Conservation (phyloP, 768 basidiomycete genomes). For the Inosperma sp. region DNA sequence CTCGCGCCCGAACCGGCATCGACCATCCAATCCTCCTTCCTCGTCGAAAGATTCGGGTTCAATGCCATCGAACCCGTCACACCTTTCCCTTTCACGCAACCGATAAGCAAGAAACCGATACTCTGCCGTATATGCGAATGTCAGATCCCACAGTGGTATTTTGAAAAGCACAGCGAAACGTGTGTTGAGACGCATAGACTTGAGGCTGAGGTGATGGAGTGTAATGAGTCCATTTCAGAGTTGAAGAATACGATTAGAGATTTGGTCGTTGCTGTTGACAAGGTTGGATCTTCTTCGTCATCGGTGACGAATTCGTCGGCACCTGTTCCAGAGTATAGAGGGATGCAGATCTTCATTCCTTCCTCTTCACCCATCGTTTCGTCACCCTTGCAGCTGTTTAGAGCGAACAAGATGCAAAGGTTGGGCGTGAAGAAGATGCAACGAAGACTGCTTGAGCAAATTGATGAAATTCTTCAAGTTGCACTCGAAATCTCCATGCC, state of each 20-base stretch:
- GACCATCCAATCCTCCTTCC: conserved; percentile 35
- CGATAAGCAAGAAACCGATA: conserved; percentile 78
- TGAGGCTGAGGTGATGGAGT: conserved; percentile 90
- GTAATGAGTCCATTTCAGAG: conserved; percentile 89
- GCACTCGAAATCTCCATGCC: conserved; percentile 83
- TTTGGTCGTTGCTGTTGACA: conserved; percentile 67
- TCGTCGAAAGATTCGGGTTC: conserved; percentile 31
- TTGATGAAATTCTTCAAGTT: conserved; percentile 79
- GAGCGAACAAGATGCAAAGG: conserved; percentile 71
- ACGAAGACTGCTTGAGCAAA: conserved; percentile 74
- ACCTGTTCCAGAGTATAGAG: conserved; percentile 74
- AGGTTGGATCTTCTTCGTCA: no score
- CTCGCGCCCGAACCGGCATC: conserved; percentile 40
- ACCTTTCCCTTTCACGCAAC: conserved; percentile 70
- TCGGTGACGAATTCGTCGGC: no score
- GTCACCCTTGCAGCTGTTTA: conserved; percentile 74
- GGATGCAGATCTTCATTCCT: conserved; percentile 77
- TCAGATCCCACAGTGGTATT: conserved; percentile 97
- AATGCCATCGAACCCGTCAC: conserved; percentile 48
- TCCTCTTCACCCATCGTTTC: conserved; percentile 66
- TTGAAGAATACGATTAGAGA: conserved; percentile 83
- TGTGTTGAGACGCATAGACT: conserved; percentile 94
- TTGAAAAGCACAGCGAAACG: conserved; percentile 99
- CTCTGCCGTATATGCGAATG: conserved; percentile 98
- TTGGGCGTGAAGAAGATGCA: conserved; percentile 79